Percentiles rank a stretch among this genome's conserved stretches.
Evolutionary conservation across 169 alveolate species (phyloP).

Genomic region (Cryptosporidium viatorum): DNA sequence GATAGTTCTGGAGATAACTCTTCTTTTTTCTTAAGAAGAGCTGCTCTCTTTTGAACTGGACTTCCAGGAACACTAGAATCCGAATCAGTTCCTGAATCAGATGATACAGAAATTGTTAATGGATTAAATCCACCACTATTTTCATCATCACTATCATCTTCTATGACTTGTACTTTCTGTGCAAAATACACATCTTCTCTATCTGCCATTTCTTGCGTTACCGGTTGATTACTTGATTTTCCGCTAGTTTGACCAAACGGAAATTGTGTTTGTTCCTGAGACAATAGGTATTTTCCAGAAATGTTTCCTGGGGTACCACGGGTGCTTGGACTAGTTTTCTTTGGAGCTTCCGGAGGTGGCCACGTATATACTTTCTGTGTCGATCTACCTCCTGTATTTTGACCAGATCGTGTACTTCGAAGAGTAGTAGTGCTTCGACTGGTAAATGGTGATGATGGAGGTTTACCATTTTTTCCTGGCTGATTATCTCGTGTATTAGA

Average conservation of each 20-base stretch:
- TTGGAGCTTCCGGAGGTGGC: neutral
- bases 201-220: neutral
- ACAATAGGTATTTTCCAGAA: neutral
- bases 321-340: neutral
- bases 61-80: slow-evolving; percentile 1
- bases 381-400: neutral
- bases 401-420: neutral
- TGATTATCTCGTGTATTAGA: neutral
- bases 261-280: neutral
- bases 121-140: too few species aligned
- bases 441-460: too few species aligned
- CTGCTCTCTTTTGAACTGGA: neutral
- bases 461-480: neutral
- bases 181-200: neutral
- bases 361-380: neutral
- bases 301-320: neutral
- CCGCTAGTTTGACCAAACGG: too few species aligned
- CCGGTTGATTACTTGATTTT: too few species aligned
- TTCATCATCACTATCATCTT: neutral
- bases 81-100: neutral
- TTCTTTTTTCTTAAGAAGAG: too few species aligned
- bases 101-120: neutral
- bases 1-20: neutral
- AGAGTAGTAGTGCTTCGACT: neutral
- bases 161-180: neutral